A percentile compares a stretch with the other conserved stretches of the same genome.
These are phyloP conservation scores for Goffeauzyma gilvescens DNA, from an alignment of 768 basidiomycete genomes.

Conservation along the genomic window DNA sequence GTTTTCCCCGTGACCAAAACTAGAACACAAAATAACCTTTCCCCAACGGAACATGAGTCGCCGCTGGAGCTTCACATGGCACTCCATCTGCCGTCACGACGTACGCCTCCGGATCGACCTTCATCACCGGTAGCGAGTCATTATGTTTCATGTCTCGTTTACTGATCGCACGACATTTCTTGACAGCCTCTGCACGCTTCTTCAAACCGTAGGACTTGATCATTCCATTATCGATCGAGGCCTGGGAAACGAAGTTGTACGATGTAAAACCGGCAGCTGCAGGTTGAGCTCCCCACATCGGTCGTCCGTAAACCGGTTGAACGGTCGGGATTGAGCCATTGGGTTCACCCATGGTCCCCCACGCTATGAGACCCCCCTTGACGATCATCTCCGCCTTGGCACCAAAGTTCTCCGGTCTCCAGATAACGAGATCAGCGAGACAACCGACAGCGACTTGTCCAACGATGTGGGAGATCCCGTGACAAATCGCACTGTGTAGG, in stretches of 20 bases:
- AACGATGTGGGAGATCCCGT: slow-evolving; percentile 72
- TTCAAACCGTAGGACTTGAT: slow-evolving; percentile 49
- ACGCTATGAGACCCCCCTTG: slow-evolving; percentile 83
- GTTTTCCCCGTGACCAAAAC: slow-evolving; percentile 15
- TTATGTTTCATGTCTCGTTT: slow-evolving; percentile 96
- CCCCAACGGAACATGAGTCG: slow-evolving; percentile 47
- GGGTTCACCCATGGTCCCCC: slow-evolving; percentile 89
- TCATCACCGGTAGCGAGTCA: slow-evolving; percentile 56
- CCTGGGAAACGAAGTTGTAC: slow-evolving; percentile 62
- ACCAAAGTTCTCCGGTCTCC: slow-evolving; percentile 89
- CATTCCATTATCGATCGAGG: slow-evolving; percentile 42
- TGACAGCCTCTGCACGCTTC: slow-evolving; percentile 58
- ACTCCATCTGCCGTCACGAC: slow-evolving; percentile 66
- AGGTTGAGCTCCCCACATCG: slow-evolving; percentile 82
- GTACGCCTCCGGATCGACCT: slow-evolving; percentile 80
- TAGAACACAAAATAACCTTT: slow-evolving; percentile 65
- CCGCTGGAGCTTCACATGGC: slow-evolving; percentile 56
- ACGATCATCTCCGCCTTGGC: slow-evolving; percentile 81
- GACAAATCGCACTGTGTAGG: slow-evolving; percentile 64
- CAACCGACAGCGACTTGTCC: slow-evolving; percentile 65
- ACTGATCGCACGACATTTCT: slow-evolving; percentile 49
- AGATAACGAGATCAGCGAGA: slow-evolving; percentile 83
- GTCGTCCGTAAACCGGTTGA: slow-evolving; percentile 64
- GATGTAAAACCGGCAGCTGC: slow-evolving; percentile 67
- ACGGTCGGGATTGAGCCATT: slow-evolving; percentile 93